These are phyloP conservation scores for Cladosporium austrohemisphaericum DNA, from an alignment of 2,329 filamentous ascomycete genomes.

Conservation along the genomic window DNA sequence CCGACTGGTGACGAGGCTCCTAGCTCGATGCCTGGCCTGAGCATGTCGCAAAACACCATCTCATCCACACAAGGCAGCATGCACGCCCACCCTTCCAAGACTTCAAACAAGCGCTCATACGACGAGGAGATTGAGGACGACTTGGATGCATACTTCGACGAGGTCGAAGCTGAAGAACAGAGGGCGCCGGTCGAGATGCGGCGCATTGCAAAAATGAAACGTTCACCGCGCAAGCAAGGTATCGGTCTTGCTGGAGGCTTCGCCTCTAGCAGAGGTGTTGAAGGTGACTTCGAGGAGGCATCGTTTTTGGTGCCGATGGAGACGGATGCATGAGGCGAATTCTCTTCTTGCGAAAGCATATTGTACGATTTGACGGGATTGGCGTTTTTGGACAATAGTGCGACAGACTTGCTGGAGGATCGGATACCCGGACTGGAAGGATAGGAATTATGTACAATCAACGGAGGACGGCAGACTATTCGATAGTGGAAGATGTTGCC, in stretches of 20 bases:
- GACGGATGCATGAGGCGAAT: background rate
- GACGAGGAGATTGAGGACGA: conserved; percentile 36
- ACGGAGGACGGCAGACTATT: too few species aligned
- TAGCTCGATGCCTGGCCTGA: conserved; percentile 31
- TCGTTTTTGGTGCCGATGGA: conserved; percentile 49
- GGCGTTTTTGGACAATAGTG: background rate
- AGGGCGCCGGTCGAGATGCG: conserved; percentile 6
- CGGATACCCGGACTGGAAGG: background rate
- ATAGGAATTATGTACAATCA: too few species aligned
- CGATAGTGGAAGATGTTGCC: too few species aligned
- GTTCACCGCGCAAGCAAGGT: conserved; percentile 28
- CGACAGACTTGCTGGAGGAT: background rate
- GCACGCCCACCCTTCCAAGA: conserved; percentile 11
- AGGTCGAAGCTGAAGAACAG: conserved; percentile 19
- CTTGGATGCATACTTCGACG: conserved; percentile 34
- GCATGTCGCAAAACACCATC: conserved; percentile 35
- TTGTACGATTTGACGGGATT: background rate
- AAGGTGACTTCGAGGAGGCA: conserved; percentile 65
- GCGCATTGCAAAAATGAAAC: conserved; percentile 28
- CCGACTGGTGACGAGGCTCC: background rate
- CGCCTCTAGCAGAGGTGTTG: background rate
- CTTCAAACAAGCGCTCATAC: conserved; percentile 32
- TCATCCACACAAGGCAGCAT: conserved; percentile 41
- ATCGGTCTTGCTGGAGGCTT: conserved; percentile 37
- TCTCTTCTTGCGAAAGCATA: background rate